Evolutionary conservation across 2,329 filamentous ascomycete genomes (phyloP), one percentile per base, ranked within the genome.

Genomic region (Ceratocystiopsis brevicomis): DNA sequence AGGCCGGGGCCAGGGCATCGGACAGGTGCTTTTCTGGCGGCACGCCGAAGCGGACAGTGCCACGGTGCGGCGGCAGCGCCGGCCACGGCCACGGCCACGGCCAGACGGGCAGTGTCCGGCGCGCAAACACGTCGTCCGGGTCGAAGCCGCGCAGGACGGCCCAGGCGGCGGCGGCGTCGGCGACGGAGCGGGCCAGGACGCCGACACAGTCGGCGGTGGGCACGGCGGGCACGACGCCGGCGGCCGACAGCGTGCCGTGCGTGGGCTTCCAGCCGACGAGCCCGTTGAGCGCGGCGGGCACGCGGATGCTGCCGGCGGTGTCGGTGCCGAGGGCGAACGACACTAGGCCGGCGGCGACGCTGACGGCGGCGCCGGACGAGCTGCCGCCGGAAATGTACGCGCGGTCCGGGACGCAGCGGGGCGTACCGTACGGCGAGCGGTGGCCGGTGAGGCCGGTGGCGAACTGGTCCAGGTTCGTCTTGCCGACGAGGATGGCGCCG

Each of bases 381-480:
- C 69, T 73, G 6, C 72, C 73, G 11, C 71, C 71, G 0, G 54
- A 50, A 17, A 59, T 52, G 44, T 54, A 52, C 10, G 49, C 19
- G 33, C 34, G 46, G 1, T 44, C 42, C 42, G 52, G 55, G 6
- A 55, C 53, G 42, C 71, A 44, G 64, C 67, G 39, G 3, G 54
- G 47, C 56, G 53, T 61, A 1, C 73, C 73, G 47, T 69, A 75
- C 0, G 72, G 69, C 2, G 69, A 73, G 5, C 67, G 71, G 15
- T 73, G 44, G 1, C 48, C 74, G 13, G 66, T 69, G 3, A 78
- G 60, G 1, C 74, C 74, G 1, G 73, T 77, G 3, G 73, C 73
- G 4, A 78, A 61, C 53, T 78, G 73, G 52, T 78, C 74, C 43
- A 78, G 62, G 50, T 69, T 71, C 13, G 62, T 62, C 52, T 76